phyloP scores from a whole-genome alignment of 805 yeast species.

The Spathaspora arborariae region DNA sequence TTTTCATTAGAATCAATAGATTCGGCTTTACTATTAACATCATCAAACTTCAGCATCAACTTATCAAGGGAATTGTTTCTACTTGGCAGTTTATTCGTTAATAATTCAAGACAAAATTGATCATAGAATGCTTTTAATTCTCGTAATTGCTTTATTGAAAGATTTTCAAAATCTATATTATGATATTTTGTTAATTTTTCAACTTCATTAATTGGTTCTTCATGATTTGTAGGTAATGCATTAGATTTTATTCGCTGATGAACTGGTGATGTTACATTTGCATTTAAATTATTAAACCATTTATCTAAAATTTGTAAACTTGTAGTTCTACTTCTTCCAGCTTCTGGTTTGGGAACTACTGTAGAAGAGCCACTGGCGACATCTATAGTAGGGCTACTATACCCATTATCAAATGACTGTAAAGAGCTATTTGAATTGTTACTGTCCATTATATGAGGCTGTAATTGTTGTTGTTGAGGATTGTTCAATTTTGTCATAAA shows the following conservation, averaged over 20 bases:
- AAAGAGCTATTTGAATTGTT: conserved; percentile 27
- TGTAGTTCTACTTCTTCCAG: conserved; percentile 27
- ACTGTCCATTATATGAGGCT: background rate
- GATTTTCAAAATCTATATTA: conserved; percentile 30
- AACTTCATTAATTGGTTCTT: conserved; percentile 7
- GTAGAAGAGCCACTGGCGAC: background rate
- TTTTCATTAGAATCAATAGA: conserved; percentile 8
- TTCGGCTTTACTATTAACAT: conserved; percentile 7
- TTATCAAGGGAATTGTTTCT: conserved; percentile 3
- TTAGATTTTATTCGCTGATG: conserved; percentile 17
- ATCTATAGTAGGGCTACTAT: conserved; percentile 5
- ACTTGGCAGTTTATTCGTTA: conserved; percentile 6
- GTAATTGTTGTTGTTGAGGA: conserved; percentile 1
- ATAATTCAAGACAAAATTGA: conserved; percentile 27
- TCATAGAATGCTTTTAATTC: conserved; percentile 33
- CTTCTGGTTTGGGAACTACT: conserved; percentile 5
- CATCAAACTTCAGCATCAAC: conserved; percentile 1
- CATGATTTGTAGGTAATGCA: conserved; percentile 13
- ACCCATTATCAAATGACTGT: conserved; percentile 27
- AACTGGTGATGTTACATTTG: conserved; percentile 7
- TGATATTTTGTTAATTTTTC: conserved; percentile 30
- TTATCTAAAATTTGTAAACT: conserved; percentile 42
- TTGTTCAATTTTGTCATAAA: conserved; percentile 39
- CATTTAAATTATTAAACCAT: conserved; percentile 35
- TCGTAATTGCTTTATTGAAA: conserved; percentile 33